Evolutionary conservation across 2,329 filamentous ascomycete species (phyloP).

Genomic region (Penicillium frequentans): DNA sequence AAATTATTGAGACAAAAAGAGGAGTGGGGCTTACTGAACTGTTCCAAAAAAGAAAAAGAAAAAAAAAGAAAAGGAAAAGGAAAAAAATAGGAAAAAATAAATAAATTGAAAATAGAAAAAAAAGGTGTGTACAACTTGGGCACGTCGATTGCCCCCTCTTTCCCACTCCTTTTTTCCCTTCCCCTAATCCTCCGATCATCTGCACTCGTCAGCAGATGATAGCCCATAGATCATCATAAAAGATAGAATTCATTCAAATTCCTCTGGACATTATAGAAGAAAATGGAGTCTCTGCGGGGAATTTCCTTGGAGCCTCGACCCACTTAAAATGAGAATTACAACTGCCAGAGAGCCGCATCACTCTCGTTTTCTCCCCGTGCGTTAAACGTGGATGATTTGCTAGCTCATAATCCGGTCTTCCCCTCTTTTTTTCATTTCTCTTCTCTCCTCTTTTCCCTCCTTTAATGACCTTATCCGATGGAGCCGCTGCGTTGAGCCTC

Average conservation of each 20-base stretch:
- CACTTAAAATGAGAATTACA: not conserved
- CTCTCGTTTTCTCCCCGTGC: not conserved
- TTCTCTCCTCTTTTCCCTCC: not conserved
- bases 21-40: constrained; percentile 7
- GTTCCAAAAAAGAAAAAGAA: not conserved
- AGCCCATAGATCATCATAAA: not conserved
- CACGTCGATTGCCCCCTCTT: not conserved
- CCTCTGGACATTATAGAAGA: not conserved
- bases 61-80: not conserved
- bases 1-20: not conserved
- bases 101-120: not conserved
- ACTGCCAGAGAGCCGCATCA: constrained; percentile 11
- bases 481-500: constrained; percentile 21
- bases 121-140: not conserved
- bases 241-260: not conserved
- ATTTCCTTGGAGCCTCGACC: constrained; percentile 10
- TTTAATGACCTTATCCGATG: not conserved
- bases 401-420: not conserved
- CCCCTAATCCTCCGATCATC: not conserved
- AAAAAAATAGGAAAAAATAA: not conserved
- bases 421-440: not conserved
- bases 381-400: constrained; percentile 1
- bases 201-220: not conserved
- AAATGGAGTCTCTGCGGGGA: constrained; percentile 4
- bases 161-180: not conserved